Conservation (phyloP, 306 rosid genomes). For the Hippophae tibetana region DNA sequence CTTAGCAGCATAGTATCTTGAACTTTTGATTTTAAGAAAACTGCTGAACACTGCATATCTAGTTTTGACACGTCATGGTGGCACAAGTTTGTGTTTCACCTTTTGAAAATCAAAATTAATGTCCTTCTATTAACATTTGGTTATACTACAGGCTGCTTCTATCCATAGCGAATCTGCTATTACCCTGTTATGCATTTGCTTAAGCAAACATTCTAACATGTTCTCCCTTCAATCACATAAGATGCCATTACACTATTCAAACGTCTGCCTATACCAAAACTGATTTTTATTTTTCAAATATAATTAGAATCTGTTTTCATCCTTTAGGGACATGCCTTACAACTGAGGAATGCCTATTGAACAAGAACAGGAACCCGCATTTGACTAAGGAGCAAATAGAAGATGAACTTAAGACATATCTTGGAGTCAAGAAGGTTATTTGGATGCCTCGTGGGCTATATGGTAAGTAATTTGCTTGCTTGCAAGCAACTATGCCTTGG, state of each 20-base stretch:
- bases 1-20: no score
- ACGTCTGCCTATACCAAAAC: slow-evolving; percentile 2
- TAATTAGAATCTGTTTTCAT: slow-evolving; percentile 9
- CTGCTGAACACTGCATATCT: background rate
- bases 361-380: slow-evolving; percentile 79
- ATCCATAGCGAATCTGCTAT: no score
- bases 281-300: slow-evolving; percentile 8
- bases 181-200: background rate
- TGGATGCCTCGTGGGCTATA: slow-evolving; percentile 90
- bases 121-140: background rate
- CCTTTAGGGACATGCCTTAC: slow-evolving; percentile 86
- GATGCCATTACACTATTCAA: background rate
- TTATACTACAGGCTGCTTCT: background rate
- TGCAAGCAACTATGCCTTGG: no score
- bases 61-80: background rate
- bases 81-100: background rate
- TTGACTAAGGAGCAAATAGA: slow-evolving; percentile 67
- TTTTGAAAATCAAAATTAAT: background rate
- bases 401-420: slow-evolving; percentile 68
- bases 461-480: slow-evolving; percentile 31
- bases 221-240: background rate
- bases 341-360: slow-evolving; percentile 91
- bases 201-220: background rate
- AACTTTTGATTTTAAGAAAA: background rate
- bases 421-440: slow-evolving; percentile 69